A percentile compares a stretch with the other conserved stretches of the same genome.
These are phyloP conservation scores for Leucosporidium scottii DNA, from an alignment of 768 basidiomycete species.

Conservation along the genomic window DNA sequence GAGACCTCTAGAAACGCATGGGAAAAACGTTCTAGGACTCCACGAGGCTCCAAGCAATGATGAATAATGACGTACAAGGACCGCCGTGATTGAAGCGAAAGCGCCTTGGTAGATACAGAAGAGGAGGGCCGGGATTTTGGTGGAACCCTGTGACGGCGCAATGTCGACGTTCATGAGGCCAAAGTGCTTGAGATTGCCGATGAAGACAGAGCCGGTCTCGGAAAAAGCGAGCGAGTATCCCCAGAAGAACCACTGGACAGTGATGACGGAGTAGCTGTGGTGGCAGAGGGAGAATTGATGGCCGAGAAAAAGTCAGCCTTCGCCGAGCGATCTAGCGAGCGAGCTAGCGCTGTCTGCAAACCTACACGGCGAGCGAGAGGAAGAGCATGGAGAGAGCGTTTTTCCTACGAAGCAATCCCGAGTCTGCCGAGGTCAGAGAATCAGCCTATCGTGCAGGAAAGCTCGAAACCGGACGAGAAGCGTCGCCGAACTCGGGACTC, in stretches of 20 bases:
- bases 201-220: constrained; percentile 48
- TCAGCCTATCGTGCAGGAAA: neutral
- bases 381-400: constrained; percentile 44
- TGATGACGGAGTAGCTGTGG: neutral
- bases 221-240: constrained; percentile 53
- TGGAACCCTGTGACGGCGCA: constrained; percentile 51
- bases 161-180: constrained; percentile 64
- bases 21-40: constrained; percentile 34
- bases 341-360: neutral
- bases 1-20: constrained; percentile 67
- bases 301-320: neutral
- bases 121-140: constrained; percentile 70
- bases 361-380: constrained; percentile 39
- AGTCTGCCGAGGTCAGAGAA: neutral
- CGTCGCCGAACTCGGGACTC: neutral
- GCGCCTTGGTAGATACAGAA: constrained; percentile 61
- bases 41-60: constrained; percentile 36
- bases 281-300: too few species aligned
- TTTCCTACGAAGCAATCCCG: constrained; percentile 37
- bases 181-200: constrained; percentile 77
- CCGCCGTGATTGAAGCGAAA: constrained; percentile 60
- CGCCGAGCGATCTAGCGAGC: neutral
- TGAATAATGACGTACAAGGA: constrained; percentile 37
- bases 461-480: neutral
- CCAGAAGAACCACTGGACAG: constrained; percentile 69